Base-by-base conservation (phyloP, 495 filamentous ascomycete genomes). In the Trichoderma virens region DNA sequence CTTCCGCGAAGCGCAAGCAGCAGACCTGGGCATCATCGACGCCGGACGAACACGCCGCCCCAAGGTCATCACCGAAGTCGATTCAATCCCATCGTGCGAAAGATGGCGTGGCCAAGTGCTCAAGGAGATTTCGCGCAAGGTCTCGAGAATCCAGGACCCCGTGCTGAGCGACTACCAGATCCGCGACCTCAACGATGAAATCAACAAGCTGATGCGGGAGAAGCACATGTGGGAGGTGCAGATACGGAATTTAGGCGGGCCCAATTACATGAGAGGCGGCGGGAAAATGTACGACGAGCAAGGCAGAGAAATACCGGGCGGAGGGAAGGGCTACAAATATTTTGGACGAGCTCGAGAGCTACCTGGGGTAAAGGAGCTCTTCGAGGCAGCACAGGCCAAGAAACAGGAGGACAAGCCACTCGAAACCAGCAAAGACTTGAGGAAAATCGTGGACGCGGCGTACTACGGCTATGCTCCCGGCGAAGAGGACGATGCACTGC, bases 191-290 rank as follows among this genome's bases (percentile, higher is more conserved):
- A 98, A 98, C 76, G 94, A 98, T 76, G 95, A 98, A 78, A 96
- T 98, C 82, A 98, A 98, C 79, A 96, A 96, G 77, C 84, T 95
- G 60, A 97, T 98, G 90, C 88, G 92, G 62, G 94, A 98, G 82
- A 98, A 98, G 76, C 90, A 92, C 79, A 90, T 94, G 83, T 98
- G 94, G 94, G 94, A 98, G 78, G 85, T 92, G 73, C 94, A 96
- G 75, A 97, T 98, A 64, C 84, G 92, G 51, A 92, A 93, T 68
- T 75, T 98, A 35, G 95, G 95, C 56, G 94, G 94, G 16, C 95
- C 95, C 45, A 98, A 97, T 76, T 98, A 97, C 74, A 98, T 95
- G 93, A 83, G 94, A n/a, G 91, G 87, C 14, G 90, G 88, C 13
- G 92, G 86, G 34, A 84, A 89, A 65, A 86, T 96, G 32, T 91